Base-by-base conservation (phyloP, 371 early-diverging fungal species). In the Mortierella sp. region DNA sequence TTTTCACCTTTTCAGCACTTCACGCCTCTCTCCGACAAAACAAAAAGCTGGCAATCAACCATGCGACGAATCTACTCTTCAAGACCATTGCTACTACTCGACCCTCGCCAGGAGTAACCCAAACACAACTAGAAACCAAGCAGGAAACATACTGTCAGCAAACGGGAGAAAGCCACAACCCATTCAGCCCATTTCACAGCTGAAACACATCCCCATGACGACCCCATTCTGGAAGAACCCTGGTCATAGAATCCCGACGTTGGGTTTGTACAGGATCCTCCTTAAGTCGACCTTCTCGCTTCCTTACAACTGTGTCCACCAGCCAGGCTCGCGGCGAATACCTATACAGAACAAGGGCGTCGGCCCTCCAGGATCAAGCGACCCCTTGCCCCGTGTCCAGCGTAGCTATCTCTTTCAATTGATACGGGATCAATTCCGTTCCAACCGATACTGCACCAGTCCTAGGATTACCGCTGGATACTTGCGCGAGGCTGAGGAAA, bases 191-290 rank as follows among this genome's bases (percentile, higher is more conserved):
- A 5, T 13, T 31, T 31, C 34, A 16, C 31, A 57, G 4, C 59
- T 26, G 24, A 21, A 14, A 3, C 34, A 34, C 19, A 10, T 13
- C 26, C 9, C 16, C n/a, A 72, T 76, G 76, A 8, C 69, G 1
- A 5, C 77, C 11, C 84, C 80, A 59, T 84, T 84, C 78, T 84
- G 84, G 84, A 84, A 84, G 53, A 71, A 67, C 24, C 78, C 80
- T 13, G 84, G 53, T 8, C 84, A 84, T 51, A 61, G 84, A 31
- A 54, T 84, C 28, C 84, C 84, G 8, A 80, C 80, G 4, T 51
- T 84, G 43, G 81, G 80, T 28, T 69, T 84, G 31, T 84, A 84
- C 69, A 74, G 80, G 24, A 51, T 40, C 9, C 46, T 84, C 31
- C 80, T 84, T 37, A 77, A 75, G 44, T 69, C 80, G 37, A 48